phyloP scores from a whole-genome alignment of 768 basidiomycete species.

The Coprinopsis sp. region DNA sequence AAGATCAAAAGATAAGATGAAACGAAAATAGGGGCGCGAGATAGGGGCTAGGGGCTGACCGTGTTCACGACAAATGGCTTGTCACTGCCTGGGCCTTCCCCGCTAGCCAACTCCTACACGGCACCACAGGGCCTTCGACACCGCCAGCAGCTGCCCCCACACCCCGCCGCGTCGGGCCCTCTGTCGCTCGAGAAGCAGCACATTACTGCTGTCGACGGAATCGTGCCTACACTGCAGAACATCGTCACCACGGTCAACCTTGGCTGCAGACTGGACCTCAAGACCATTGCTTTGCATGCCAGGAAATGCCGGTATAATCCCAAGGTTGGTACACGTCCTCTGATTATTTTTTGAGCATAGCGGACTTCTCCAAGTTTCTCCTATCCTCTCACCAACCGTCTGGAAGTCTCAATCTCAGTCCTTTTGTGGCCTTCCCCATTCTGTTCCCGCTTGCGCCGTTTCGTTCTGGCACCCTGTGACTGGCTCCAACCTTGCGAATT shows the following conservation, averaged over 20 bases:
- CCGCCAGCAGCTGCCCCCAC: conserved; percentile 44
- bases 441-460: too few species aligned
- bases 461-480: too few species aligned
- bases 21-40: too few species aligned
- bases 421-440: too few species aligned
- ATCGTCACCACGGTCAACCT: conserved; percentile 99
- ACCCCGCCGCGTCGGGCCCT: conserved; percentile 64
- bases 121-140: conserved; percentile 51
- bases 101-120: conserved; percentile 53
- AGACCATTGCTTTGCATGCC: conserved; percentile 97
- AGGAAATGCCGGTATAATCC: conserved; percentile 99
- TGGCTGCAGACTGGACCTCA: conserved; percentile 92
- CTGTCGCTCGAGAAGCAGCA: conserved; percentile 89
- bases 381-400: too few species aligned
- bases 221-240: conserved; percentile 99
- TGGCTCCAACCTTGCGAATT: too few species aligned
- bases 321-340: conserved; percentile 76
- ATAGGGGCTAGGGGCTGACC: too few species aligned
- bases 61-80: conserved; percentile 35
- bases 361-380: conserved; percentile 60
- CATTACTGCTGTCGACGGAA: conserved; percentile 95
- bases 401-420: too few species aligned
- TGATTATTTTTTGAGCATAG: conserved; percentile 44
- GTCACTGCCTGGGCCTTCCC: conserved; percentile 50
- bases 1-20: too few species aligned